Conservation (phyloP, 176 grass and related monocot genomes). For the Oryza coarctata region DNA sequence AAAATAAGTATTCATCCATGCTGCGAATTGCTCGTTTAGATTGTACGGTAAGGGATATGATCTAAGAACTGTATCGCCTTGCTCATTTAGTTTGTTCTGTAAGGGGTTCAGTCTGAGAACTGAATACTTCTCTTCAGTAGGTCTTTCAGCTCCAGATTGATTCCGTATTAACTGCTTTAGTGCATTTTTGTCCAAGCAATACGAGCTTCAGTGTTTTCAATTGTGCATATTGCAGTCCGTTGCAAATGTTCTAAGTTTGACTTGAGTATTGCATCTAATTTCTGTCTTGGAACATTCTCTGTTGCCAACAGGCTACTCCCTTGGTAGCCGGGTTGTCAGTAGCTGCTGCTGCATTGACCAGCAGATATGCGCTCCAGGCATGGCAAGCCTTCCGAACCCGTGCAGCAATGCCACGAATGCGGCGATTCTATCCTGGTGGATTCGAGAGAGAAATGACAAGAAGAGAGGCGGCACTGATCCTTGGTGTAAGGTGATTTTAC, state of each 20-base stretch:
- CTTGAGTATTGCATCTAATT: not conserved
- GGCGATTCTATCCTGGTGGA: conserved; percentile 78
- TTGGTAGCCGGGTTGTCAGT: conserved; percentile 66
- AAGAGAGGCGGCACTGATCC: conserved; percentile 80
- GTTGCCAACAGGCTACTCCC: conserved; percentile 61
- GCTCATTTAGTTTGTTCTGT: not conserved
- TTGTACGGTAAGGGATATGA: not conserved
- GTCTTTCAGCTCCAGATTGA: no score
- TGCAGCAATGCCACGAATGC: conserved; percentile 45
- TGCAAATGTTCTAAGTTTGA: not conserved
- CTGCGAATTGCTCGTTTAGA: not conserved
- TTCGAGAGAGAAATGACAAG: conserved; percentile 84
- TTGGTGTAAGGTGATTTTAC: conserved; percentile 66
- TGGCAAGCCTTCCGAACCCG: conserved; percentile 65
- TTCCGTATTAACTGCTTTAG: no score
- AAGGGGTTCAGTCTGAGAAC: not conserved
- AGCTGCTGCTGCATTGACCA: conserved; percentile 65
- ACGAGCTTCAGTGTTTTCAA: not conserved
- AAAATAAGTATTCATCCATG: no score
- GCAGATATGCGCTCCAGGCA: conserved; percentile 66
- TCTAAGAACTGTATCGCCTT: not conserved
- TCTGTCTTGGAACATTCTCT: conserved; percentile 1
- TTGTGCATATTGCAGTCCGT: not conserved
- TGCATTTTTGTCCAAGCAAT: not conserved
- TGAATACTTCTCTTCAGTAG: no score